A percentile compares a stretch with the other conserved stretches of the same genome.
Evolutionary conservation across 2,329 filamentous ascomycete genomes (phyloP).

Genomic region (Colletotrichum abscissum): DNA sequence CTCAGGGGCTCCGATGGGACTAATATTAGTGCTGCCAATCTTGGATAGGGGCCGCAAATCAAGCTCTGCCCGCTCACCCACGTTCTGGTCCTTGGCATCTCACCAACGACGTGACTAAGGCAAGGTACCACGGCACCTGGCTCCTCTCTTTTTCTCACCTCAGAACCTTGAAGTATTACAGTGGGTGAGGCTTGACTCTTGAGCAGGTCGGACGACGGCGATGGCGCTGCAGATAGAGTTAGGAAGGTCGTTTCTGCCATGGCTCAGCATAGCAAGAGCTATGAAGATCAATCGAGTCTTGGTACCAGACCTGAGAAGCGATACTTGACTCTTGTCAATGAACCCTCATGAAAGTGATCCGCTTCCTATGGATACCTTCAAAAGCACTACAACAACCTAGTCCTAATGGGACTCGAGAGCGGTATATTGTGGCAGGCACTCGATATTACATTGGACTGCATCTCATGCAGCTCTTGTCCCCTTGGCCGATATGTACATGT

Average conservation of each 20-base stretch:
- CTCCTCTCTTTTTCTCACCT: background rate
- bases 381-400: background rate
- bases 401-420: background rate
- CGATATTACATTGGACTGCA: background rate
- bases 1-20: conserved; percentile 36
- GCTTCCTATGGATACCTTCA: background rate
- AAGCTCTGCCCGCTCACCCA: conserved; percentile 32
- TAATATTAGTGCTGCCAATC: conserved; percentile 35
- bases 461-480: background rate
- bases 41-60: conserved; percentile 35
- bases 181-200: background rate
- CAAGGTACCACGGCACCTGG: background rate
- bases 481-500: background rate
- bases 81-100: conserved; percentile 34
- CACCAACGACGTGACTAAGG: conserved; percentile 17
- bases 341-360: background rate
- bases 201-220: background rate
- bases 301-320: background rate
- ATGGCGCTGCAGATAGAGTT: background rate
- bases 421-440: background rate
- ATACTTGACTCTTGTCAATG: background rate
- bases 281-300: background rate
- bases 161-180: background rate
- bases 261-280: background rate
- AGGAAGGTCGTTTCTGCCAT: background rate